Conservation (phyloP, 768 basidiomycete species). For the Porpolomopsis calyptriformis region DNA sequence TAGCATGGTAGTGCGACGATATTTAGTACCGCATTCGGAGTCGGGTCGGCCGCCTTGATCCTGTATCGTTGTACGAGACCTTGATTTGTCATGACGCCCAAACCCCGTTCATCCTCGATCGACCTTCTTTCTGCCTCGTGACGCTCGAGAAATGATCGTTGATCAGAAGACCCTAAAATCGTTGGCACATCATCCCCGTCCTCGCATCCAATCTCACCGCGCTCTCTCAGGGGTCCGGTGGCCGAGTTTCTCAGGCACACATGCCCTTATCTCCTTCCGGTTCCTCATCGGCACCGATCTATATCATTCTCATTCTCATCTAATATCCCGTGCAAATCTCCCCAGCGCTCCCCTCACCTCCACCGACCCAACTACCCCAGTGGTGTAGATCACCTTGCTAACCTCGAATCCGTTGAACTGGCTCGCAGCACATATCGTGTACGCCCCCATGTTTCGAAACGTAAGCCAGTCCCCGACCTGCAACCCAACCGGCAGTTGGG, state of each 20-base stretch:
- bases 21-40: too few relatives aligned
- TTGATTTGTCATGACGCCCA: neutral
- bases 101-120: neutral
- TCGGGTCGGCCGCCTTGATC: neutral
- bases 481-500: constrained; percentile 54
- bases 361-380: constrained; percentile 41
- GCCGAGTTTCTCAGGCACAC: neutral
- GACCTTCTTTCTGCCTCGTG: neutral
- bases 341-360: constrained; percentile 45
- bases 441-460: constrained; percentile 98
- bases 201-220: too few relatives aligned
- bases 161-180: too few relatives aligned
- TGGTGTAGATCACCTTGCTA: constrained; percentile 71
- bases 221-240: too few relatives aligned
- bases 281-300: neutral
- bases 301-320: too few relatives aligned
- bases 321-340: constrained; percentile 37
- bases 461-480: constrained; percentile 95
- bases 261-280: neutral
- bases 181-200: too few relatives aligned
- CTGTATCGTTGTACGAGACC: too few relatives aligned
- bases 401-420: constrained; percentile 89
- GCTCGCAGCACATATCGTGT: constrained; percentile 95
- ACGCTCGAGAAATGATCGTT: neutral
- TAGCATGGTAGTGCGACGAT: neutral